Evolutionary conservation across 140 eudicot species (phyloP).

Genomic region (Ambrosia hybrid): DNA sequence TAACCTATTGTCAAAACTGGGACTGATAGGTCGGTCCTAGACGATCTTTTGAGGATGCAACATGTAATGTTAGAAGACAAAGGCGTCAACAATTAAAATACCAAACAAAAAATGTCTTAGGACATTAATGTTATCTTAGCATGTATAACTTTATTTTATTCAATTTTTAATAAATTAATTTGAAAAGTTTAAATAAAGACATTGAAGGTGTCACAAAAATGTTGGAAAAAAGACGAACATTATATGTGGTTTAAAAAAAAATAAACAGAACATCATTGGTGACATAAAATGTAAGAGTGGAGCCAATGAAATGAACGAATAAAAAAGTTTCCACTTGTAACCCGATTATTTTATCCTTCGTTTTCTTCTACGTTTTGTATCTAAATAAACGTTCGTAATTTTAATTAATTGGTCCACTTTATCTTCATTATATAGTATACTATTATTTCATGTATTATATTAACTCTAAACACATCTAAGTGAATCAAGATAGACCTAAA

Average conservation of each 20-base stretch:
- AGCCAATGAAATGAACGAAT: constrained; percentile 25
- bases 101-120: neutral
- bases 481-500: no score
- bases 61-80: no score
- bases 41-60: no score
- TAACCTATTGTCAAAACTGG: no score
- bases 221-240: constrained; percentile 19
- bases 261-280: constrained; percentile 8
- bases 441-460: no score
- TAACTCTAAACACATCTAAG: no score
- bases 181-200: neutral
- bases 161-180: neutral
- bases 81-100: neutral
- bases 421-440: no score
- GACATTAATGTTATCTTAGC: neutral
- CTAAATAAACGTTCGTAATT: neutral
- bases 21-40: no score
- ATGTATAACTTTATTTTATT: neutral
- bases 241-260: neutral
- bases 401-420: neutral
- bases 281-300: constrained; percentile 33
- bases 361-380: neutral
- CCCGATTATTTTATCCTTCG: constrained; percentile 20
- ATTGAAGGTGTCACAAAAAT: constrained; percentile 7
- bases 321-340: constrained; percentile 18